Evolutionary conservation across 2,329 filamentous ascomycete species (phyloP).

Genomic region (Aspergillus intermedius): DNA sequence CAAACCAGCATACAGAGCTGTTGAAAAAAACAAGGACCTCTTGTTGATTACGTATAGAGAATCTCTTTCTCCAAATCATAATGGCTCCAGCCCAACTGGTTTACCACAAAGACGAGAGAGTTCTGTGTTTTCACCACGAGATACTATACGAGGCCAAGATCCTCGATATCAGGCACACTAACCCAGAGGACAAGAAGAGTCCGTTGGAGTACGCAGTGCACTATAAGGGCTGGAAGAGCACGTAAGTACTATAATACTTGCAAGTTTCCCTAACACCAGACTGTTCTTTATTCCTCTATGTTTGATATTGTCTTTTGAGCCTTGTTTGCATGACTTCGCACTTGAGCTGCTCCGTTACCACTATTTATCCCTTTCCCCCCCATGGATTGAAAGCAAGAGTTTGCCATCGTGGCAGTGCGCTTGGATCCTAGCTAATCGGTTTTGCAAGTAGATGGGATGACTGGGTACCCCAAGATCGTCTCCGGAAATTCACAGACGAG

Average conservation of each 20-base stretch:
- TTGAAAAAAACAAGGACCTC: background rate
- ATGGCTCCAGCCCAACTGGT: constrained; percentile 57
- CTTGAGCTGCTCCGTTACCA: background rate
- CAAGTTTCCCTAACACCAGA: constrained; percentile 6
- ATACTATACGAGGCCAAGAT: constrained; percentile 97
- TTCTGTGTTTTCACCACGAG: constrained; percentile 94
- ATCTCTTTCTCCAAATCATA: constrained; percentile 36
- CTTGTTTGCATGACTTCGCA: background rate
- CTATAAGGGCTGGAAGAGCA: constrained; percentile 99
- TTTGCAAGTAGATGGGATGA: constrained; percentile 72
- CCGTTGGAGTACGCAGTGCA: constrained; percentile 86
- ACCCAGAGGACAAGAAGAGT: constrained; percentile 61
- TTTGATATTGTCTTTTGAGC: background rate
- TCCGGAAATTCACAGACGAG: constrained; percentile 90
- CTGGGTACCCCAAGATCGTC: constrained; percentile 89
- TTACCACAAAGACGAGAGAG: constrained; percentile 74
- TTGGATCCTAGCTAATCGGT: background rate
- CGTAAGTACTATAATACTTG: constrained; percentile 48
- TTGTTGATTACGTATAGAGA: background rate
- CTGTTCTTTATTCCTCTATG: background rate
- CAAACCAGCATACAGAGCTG: background rate
- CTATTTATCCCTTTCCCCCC: background rate
- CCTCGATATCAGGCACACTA: constrained; percentile 64
- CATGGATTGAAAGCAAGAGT: background rate
- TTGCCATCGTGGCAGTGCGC: background rate